These are phyloP conservation scores for Cochlearia excelsa DNA, from an alignment of 345 rosid genomes.

Conservation along the genomic window DNA sequence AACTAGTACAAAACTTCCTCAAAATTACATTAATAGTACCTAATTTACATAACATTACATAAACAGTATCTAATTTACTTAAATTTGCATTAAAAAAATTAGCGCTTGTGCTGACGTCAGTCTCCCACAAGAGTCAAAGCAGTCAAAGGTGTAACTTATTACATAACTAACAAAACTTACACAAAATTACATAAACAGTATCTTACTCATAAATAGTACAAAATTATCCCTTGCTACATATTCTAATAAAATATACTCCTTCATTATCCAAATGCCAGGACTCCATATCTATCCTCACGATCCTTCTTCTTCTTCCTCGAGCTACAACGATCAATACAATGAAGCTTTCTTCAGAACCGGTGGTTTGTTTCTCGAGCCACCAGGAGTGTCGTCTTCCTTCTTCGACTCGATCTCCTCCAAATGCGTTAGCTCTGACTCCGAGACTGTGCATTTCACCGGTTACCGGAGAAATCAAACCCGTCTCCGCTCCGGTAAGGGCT, in stretches of 20 bases:
- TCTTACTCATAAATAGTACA: neutral
- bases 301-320: conserved; percentile 25
- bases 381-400: conserved; percentile 41
- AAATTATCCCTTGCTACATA: neutral
- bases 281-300: conserved; percentile 34
- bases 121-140: neutral
- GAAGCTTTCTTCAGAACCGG: conserved; percentile 39
- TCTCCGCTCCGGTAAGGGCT: conserved; percentile 19
- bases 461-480: conserved; percentile 23
- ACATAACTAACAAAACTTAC: neutral
- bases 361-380: conserved; percentile 62
- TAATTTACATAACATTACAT: neutral
- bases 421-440: conserved; percentile 22
- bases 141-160: neutral
- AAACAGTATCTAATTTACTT: neutral
- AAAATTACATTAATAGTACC: neutral
- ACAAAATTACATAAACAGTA: neutral
- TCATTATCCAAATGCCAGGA: conserved; percentile 37
- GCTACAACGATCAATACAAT: conserved; percentile 21
- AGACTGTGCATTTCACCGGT: conserved; percentile 21
- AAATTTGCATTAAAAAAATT: no score
- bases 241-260: neutral
- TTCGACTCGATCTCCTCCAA: conserved; percentile 39
- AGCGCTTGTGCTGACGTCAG: no score
- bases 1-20: neutral